These are phyloP conservation scores for Rhizoclosmatium sp. DNA, from an alignment of 192 early-diverging fungal species.

Conservation along the genomic window DNA sequence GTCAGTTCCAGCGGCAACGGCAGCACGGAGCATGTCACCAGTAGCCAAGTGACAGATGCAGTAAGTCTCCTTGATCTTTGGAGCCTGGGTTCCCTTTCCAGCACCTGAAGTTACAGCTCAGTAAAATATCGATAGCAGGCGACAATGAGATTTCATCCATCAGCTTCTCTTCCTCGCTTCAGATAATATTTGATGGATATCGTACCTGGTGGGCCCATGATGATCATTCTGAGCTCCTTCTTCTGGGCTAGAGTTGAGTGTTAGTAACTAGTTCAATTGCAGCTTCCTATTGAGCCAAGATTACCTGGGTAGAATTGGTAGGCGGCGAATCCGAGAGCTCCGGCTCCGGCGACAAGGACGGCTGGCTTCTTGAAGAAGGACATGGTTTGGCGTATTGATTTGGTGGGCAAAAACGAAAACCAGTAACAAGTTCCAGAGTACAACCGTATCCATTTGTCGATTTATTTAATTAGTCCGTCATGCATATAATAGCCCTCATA, in stretches of 20 bases:
- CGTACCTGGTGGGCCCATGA: conserved; percentile 93
- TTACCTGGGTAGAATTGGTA: conserved; percentile 24
- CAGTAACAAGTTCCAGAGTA: not conserved
- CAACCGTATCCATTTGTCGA: too few species aligned
- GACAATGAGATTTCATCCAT: too few species aligned
- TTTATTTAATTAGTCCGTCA: too few species aligned
- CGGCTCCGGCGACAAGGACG: conserved; percentile 18
- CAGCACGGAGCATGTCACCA: conserved; percentile 98
- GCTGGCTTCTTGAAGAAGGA: conserved; percentile 18
- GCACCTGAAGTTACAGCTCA: conserved; percentile 30
- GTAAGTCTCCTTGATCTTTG: conserved; percentile 93
- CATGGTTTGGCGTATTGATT: not conserved
- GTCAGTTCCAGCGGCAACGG: conserved; percentile 88
- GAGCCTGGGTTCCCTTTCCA: conserved; percentile 95
- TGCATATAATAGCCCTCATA: too few species aligned
- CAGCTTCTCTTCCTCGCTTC: too few species aligned
- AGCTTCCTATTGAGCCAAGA: not conserved
- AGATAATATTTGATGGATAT: too few species aligned
- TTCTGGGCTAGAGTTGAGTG: conserved; percentile 22
- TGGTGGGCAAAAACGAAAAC: not conserved
- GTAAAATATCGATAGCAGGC: not conserved
- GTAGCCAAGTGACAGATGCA: conserved; percentile 98
- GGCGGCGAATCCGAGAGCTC: conserved; percentile 14
- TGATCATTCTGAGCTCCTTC: conserved; percentile 66
- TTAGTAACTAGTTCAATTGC: not conserved